Evolutionary conservation across 192 early-diverging fungal species (phyloP).

Genomic region (Spizellomyces sp.): DNA sequence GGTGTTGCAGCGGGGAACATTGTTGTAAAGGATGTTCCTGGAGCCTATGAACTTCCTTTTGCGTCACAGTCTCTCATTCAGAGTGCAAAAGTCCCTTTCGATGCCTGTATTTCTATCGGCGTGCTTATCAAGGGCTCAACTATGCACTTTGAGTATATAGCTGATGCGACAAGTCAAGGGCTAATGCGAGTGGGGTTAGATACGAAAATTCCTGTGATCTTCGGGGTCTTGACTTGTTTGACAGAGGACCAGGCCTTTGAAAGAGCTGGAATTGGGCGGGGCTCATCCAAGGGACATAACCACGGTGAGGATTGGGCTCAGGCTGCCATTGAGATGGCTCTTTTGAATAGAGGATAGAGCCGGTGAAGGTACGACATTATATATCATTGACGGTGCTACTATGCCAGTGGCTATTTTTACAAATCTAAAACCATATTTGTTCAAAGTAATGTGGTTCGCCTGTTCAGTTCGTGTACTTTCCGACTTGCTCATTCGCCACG

Average conservation of each 20-base stretch:
- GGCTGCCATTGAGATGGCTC: slow-evolving; percentile 95
- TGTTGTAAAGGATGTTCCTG: slow-evolving; percentile 76
- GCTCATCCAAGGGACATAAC: slow-evolving; percentile 78
- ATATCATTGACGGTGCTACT: too few species aligned
- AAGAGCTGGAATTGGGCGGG: slow-evolving; percentile 70
- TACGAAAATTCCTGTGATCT: slow-evolving; percentile 82
- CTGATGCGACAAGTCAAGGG: slow-evolving; percentile 89
- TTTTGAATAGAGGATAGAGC: background rate
- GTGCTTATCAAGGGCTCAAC: slow-evolving; percentile 99
- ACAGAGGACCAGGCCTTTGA: slow-evolving; percentile 90
- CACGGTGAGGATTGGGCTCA: slow-evolving; percentile 95
- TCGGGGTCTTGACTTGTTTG: slow-evolving; percentile 96
- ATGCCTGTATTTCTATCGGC: slow-evolving; percentile 93
- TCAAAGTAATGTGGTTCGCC: too few species aligned
- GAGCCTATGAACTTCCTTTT: slow-evolving; percentile 94
- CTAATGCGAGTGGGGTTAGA: slow-evolving; percentile 97
- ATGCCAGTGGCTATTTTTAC: too few species aligned
- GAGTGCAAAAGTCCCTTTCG: slow-evolving; percentile 61
- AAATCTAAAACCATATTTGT: too few species aligned
- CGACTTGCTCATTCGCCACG: too few species aligned
- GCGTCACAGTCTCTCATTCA: slow-evolving; percentile 75
- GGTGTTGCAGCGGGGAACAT: slow-evolving; percentile 78
- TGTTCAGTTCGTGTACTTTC: too few species aligned
- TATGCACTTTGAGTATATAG: slow-evolving; percentile 99
- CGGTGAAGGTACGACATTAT: too few species aligned